These are phyloP conservation scores for Nymphaea colorata DNA, from an alignment of 164 flowering plant genomes.

Conservation along the genomic window DNA sequence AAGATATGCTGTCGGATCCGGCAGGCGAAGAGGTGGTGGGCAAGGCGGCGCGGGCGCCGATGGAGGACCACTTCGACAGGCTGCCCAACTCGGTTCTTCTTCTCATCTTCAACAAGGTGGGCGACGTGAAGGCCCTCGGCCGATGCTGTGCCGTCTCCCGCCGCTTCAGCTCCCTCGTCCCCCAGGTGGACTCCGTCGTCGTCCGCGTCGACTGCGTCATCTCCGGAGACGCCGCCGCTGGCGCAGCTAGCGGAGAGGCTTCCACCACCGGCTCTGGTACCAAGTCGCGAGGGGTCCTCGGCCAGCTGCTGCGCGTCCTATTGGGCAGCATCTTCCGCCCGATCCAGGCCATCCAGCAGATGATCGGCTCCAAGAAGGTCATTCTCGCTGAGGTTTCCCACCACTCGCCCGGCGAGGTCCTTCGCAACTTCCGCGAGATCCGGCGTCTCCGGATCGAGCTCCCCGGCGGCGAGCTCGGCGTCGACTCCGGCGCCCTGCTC, in stretches of 20 bases:
- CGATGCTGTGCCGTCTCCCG: slow-evolving; percentile 36
- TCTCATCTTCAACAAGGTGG: slow-evolving; percentile 30
- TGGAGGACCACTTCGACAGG: slow-evolving; percentile 29
- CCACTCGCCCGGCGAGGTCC: slow-evolving; percentile 16
- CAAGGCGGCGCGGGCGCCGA: not conserved
- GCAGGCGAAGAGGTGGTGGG: not conserved
- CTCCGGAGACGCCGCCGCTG: slow-evolving; percentile 9
- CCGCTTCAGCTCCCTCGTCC: slow-evolving; percentile 46
- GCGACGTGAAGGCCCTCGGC: slow-evolving; percentile 38
- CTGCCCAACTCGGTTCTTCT: slow-evolving; percentile 43
- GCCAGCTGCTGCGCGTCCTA: no score
- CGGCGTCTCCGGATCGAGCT: not conserved
- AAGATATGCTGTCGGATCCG: no score
- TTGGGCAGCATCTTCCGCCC: slow-evolving; percentile 54
- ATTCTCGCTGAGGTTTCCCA: slow-evolving; percentile 47
- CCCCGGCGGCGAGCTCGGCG: not conserved
- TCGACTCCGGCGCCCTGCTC: not conserved
- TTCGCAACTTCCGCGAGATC: not conserved
- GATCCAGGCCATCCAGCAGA: slow-evolving; percentile 37
- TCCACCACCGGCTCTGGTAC: no score
- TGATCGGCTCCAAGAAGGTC: not conserved
- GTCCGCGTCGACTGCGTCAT: slow-evolving; percentile 39
- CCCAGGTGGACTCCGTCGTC: slow-evolving; percentile 28
- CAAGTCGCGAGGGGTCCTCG: no score
- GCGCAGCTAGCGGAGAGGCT: not conserved